Percentiles rank a stretch among this genome's conserved stretches.
Conservation (phyloP, 2,329 filamentous ascomycete species). For the Colletotrichum godetiae region DNA sequence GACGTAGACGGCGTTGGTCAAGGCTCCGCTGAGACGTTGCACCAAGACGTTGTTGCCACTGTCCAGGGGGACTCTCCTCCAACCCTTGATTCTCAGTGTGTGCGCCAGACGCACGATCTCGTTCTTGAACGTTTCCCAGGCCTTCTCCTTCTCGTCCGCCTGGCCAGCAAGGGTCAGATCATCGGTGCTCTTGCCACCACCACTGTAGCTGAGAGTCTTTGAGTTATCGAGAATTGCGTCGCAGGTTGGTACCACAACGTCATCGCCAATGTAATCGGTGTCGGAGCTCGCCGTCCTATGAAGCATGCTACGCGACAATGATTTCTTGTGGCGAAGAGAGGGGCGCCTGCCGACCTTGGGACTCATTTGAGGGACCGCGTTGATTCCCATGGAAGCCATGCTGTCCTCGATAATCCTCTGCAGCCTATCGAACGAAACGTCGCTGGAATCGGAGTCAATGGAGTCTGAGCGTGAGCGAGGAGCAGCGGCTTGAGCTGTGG, state of each 20-base stretch:
- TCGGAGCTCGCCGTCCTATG: conserved; percentile 76
- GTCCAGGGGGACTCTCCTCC: conserved; percentile 84
- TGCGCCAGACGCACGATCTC: conserved; percentile 92
- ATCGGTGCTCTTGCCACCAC: conserved; percentile 55
- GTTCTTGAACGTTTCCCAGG: conserved; percentile 89
- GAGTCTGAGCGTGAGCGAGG: conserved; percentile 60
- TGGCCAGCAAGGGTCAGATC: conserved; percentile 55
- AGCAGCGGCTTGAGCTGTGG: conserved; percentile 15
- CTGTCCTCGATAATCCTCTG: conserved; percentile 82
- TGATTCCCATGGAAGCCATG: conserved; percentile 65
- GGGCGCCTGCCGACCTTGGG: conserved; percentile 57
- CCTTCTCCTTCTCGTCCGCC: conserved; percentile 73
- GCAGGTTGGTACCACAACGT: conserved; percentile 84
- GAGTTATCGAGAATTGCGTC: conserved; percentile 90
- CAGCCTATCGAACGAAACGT: conserved; percentile 81
- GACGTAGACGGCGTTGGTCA: conserved; percentile 97
- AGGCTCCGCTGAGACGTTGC: conserved; percentile 84
- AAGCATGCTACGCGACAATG: conserved; percentile 51
- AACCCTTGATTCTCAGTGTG: conserved; percentile 90
- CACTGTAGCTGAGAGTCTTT: conserved; percentile 83
- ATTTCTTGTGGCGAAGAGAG: conserved; percentile 49
- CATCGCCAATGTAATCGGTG: conserved; percentile 86
- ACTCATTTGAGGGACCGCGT: conserved; percentile 54
- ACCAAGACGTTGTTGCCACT: conserved; percentile 76
- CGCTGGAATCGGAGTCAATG: conserved; percentile 73